Evolutionary conservation across 2,329 filamentous ascomycete species (phyloP).

Genomic region (Claviceps sp.): DNA sequence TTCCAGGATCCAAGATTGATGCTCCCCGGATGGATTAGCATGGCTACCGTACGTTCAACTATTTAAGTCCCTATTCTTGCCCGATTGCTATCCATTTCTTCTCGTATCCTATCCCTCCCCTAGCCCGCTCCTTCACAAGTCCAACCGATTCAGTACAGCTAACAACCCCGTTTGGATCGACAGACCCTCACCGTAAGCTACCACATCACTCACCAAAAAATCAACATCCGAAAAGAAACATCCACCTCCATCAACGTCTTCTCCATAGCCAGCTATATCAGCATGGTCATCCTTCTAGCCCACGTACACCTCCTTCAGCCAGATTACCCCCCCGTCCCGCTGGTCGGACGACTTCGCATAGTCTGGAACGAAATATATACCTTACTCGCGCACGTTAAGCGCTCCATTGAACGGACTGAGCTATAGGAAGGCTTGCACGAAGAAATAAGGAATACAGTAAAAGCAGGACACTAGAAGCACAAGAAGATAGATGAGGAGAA

Average conservation of each 20-base stretch:
- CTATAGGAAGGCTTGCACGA: conserved; percentile 9
- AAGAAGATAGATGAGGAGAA: not conserved
- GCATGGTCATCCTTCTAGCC: conserved; percentile 54
- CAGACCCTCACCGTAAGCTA: conserved; percentile 62
- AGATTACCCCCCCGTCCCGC: conserved; percentile 46
- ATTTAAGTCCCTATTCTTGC: not conserved
- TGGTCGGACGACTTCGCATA: conserved; percentile 29
- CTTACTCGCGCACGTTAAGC: conserved; percentile 16
- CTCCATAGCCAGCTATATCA: conserved; percentile 62
- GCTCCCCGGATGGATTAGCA: conserved; percentile 65
- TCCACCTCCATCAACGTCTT: conserved; percentile 66
- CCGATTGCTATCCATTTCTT: not conserved
- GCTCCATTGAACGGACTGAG: conserved; percentile 18
- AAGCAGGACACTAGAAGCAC: not conserved
- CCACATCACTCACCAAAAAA: conserved; percentile 64
- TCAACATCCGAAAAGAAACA: conserved; percentile 68
- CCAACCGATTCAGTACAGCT: not conserved
- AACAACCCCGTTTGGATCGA: not conserved
- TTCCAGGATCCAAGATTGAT: conserved; percentile 57
- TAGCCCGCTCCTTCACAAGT: not conserved
- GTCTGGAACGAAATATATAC: conserved; percentile 22
- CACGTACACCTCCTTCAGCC: conserved; percentile 51
- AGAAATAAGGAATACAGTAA: not conserved
- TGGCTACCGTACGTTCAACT: conserved; percentile 48
- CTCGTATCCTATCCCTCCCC: not conserved